Evolutionary conservation across 192 early-diverging fungal genomes (phyloP).

Genomic region (Gonapodya sp.): DNA sequence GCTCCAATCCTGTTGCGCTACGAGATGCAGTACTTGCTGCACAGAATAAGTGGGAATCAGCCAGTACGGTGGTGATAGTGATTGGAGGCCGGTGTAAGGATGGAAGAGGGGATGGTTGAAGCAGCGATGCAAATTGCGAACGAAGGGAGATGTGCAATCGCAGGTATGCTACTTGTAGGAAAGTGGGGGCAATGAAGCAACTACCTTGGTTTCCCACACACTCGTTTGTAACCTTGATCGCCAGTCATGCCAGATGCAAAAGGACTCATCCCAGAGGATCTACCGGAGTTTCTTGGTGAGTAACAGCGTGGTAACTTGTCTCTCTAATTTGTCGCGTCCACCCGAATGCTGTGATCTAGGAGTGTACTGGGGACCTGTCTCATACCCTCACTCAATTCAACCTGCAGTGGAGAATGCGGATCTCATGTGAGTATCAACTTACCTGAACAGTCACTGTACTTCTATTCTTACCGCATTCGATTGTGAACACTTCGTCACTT

Average conservation of each 20-base stretch:
- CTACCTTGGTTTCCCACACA: not conserved
- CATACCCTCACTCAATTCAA: not conserved
- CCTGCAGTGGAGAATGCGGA: not conserved
- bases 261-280: not conserved
- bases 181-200: not conserved
- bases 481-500: no score
- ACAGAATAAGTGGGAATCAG: not conserved
- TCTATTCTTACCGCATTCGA: no score
- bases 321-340: no score
- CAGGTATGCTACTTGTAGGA: not conserved
- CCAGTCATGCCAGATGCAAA: not conserved
- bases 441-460: not conserved
- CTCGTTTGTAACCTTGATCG: no score
- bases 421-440: not conserved
- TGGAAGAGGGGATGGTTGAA: not conserved
- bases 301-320: no score
- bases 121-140: not conserved
- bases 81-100: not conserved
- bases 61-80: not conserved
- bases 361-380: not conserved
- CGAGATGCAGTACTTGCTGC: not conserved
- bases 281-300: not conserved
- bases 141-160: not conserved
- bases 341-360: no score
- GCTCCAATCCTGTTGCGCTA: not conserved